phyloP scores from a whole-genome alignment of 352 stramenopile genomes.

The Discostella stelligera region DNA sequence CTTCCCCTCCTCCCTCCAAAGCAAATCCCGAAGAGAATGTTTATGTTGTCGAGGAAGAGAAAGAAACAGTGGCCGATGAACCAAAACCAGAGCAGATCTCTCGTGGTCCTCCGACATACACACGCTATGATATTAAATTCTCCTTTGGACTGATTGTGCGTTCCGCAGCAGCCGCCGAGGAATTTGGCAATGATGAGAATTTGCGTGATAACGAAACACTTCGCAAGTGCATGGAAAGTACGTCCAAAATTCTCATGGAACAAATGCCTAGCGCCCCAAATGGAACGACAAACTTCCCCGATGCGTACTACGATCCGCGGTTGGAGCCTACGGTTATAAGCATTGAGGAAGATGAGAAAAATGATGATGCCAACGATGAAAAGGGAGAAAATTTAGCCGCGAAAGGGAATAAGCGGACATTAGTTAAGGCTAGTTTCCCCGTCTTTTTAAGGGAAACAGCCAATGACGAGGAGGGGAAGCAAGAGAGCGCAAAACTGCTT shows the following conservation, averaged over 20 bases:
- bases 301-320: constrained; percentile 44
- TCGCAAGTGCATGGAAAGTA: constrained; percentile 45
- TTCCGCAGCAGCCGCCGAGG: constrained; percentile 7
- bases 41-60: no score
- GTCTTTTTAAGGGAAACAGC: constrained; percentile 39
- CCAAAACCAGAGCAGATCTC: not conserved
- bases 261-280: constrained; percentile 32
- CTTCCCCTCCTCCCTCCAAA: no score
- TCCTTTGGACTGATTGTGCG: constrained; percentile 50
- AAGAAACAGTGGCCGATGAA: no score
- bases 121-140: constrained; percentile 46
- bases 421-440: constrained; percentile 48
- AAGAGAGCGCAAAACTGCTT: constrained; percentile 18
- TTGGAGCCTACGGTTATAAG: constrained; percentile 41
- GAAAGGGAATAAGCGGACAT: constrained; percentile 33
- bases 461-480: constrained; percentile 21
- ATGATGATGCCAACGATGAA: not conserved
- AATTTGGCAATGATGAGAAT: constrained; percentile 29
- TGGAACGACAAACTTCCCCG: constrained; percentile 19
- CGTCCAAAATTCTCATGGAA: constrained; percentile 35
- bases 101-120: constrained; percentile 27
- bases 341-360: constrained; percentile 46
- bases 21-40: no score
- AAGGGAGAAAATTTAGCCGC: constrained; percentile 3
- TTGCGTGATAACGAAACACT: constrained; percentile 46